Percentiles rank a stretch among this genome's conserved stretches.
Conservation (phyloP, 2,329 filamentous ascomycete species). For the Alternaria ethzedia region DNA sequence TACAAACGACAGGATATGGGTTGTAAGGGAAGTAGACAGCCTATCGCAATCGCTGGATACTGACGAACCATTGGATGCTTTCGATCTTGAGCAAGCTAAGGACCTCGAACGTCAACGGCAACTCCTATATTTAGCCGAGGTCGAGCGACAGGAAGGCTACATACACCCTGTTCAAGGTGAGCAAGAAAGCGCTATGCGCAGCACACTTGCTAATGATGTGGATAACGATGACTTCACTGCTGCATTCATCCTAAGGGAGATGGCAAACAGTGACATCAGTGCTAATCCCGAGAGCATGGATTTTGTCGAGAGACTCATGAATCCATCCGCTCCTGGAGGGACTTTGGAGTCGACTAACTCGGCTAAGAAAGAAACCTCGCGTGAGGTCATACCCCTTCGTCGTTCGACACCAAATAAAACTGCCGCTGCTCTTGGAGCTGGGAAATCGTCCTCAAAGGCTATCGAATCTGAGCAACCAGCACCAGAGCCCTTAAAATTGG, state of each 20-base stretch:
- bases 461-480: not conserved
- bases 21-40: not conserved
- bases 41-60: not conserved
- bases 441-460: not conserved
- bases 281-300: not conserved
- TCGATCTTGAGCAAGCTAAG: not conserved
- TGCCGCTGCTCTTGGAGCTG: not conserved
- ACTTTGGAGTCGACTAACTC: not conserved
- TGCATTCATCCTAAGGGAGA: not conserved
- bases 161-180: not conserved
- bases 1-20: not conserved
- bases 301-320: not conserved
- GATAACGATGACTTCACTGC: not conserved
- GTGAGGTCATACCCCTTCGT: not conserved
- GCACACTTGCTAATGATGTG: not conserved
- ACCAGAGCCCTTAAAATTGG: not conserved
- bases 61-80: not conserved
- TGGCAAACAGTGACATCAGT: not conserved
- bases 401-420: not conserved
- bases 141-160: not conserved
- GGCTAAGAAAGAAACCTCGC: not conserved
- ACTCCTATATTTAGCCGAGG: not conserved
- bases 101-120: not conserved
- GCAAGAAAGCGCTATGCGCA: not conserved
- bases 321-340: not conserved